phyloP scores from a whole-genome alignment of 2,329 filamentous ascomycete genomes.

The Hymenoscyphus fraxineus region DNA sequence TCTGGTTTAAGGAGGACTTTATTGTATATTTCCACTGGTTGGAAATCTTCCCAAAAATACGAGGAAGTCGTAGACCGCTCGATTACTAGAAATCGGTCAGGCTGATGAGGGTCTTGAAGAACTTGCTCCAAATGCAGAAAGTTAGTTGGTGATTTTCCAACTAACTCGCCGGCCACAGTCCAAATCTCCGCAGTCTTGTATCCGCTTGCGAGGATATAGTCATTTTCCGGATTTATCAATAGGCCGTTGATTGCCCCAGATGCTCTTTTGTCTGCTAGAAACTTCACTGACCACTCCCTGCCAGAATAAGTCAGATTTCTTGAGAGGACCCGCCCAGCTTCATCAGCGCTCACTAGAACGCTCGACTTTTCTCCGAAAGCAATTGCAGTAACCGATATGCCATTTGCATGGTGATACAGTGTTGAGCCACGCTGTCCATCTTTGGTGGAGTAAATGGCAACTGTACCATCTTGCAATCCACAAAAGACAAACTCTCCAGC shows the following conservation, averaged over 20 bases:
- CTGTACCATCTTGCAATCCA: conserved; percentile 30
- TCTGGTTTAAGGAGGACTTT: background rate
- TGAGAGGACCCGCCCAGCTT: conserved; percentile 29
- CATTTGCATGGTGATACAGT: conserved; percentile 28
- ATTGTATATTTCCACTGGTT: background rate
- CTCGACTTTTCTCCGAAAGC: conserved; percentile 19
- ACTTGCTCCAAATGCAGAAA: background rate
- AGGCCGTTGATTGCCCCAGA: background rate
- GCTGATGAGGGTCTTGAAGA: background rate
- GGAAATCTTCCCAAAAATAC: background rate
- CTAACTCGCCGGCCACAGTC: background rate
- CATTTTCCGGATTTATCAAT: background rate
- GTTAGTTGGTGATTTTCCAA: background rate
- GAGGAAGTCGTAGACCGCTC: background rate
- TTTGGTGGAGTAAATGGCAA: conserved; percentile 23
- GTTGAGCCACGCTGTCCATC: conserved; percentile 17
- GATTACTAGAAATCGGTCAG: background rate
- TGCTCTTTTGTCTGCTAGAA: background rate
- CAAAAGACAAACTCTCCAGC: conserved; percentile 26
- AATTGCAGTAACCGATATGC: conserved; percentile 23
- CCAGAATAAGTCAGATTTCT: conserved; percentile 13
- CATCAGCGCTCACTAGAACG: conserved; percentile 32
- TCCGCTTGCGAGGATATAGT: background rate
- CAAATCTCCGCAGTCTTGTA: background rate
- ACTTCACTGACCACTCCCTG: background rate